Percentiles rank a stretch among this genome's conserved stretches.
Conservation (phyloP, 2,329 filamentous ascomycete species). For the Diaporthe nobilis region DNA sequence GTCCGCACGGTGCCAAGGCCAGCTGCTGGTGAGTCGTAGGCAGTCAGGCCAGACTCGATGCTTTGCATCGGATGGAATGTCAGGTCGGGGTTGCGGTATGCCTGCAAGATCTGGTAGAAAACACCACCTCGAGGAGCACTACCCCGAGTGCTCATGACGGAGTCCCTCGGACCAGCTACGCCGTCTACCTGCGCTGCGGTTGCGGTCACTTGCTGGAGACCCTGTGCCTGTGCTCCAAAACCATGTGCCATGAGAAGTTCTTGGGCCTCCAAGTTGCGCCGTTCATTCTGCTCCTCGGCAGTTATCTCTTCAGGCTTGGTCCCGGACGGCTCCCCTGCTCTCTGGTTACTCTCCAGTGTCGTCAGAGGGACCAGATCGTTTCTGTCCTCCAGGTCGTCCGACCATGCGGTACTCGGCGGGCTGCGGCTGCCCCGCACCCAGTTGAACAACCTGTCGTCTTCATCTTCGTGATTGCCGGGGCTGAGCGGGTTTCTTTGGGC, state of each 20-base stretch:
- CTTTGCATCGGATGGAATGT: constrained; percentile 43
- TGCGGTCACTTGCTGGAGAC: neutral
- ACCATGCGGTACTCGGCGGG: constrained; percentile 9
- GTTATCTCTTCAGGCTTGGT: neutral
- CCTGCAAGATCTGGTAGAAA: constrained; percentile 28
- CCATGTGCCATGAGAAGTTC: constrained; percentile 32
- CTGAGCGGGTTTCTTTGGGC: constrained; percentile 1
- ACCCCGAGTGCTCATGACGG: neutral
- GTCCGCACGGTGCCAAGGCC: constrained; percentile 45
- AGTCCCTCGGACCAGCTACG: neutral
- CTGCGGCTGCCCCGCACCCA: constrained; percentile 28
- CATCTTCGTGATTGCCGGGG: constrained; percentile 3
- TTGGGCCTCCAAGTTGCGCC: constrained; percentile 13
- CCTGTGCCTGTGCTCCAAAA: constrained; percentile 19
- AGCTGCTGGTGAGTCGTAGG: constrained; percentile 40
- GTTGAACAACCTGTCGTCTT: constrained; percentile 12
- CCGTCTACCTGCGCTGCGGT: neutral
- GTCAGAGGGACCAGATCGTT: constrained; percentile 4
- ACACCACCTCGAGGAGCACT: constrained; percentile 21
- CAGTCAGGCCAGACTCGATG: constrained; percentile 47
- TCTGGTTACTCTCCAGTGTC: constrained; percentile 3
- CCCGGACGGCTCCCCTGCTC: neutral
- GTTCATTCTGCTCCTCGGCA: neutral
- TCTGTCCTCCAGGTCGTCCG: constrained; percentile 13
- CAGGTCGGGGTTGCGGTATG: constrained; percentile 26